These are phyloP conservation scores for Hibiscus syriacus DNA, from an alignment of 345 rosid species.

Conservation along the genomic window DNA sequence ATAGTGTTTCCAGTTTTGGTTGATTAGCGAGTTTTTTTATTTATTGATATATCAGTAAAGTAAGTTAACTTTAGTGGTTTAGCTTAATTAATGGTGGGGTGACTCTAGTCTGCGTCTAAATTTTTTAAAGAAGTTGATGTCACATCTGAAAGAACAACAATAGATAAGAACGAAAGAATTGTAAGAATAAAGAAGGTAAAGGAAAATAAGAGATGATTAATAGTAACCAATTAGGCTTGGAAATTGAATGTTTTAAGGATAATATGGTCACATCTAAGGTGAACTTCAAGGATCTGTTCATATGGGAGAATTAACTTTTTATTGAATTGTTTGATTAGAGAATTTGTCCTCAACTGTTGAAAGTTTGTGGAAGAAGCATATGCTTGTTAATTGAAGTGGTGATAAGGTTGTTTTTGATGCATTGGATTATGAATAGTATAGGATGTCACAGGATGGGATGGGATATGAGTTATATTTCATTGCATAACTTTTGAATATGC, in stretches of 20 bases:
- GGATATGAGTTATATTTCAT: not conserved
- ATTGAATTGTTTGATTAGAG: not conserved
- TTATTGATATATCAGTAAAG: not conserved
- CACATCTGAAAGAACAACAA: not conserved
- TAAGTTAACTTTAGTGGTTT: not conserved
- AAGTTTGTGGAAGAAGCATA: not conserved
- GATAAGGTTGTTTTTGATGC: not conserved
- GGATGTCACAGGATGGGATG: not conserved
- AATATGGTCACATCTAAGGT: not conserved
- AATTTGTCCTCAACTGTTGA: not conserved
- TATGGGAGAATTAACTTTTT: not conserved
- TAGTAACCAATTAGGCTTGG: too few relatives aligned
- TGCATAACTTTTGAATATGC: not conserved
- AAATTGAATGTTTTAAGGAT: not conserved
- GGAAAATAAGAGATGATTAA: not conserved
- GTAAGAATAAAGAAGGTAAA: not conserved
- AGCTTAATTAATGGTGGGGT: not conserved
- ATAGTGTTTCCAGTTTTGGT: not conserved
- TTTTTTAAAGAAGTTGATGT: constrained; percentile 1
- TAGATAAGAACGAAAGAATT: not conserved
- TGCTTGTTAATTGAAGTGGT: not conserved
- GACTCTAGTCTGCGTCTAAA: not conserved
- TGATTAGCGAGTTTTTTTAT: not conserved
- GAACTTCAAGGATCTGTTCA: not conserved
- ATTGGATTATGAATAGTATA: not conserved